Percentiles rank a stretch among this genome's conserved stretches.
phyloP scores from a whole-genome alignment of 23 red algal genomes.

The Cyanidium caldarium region DNA sequence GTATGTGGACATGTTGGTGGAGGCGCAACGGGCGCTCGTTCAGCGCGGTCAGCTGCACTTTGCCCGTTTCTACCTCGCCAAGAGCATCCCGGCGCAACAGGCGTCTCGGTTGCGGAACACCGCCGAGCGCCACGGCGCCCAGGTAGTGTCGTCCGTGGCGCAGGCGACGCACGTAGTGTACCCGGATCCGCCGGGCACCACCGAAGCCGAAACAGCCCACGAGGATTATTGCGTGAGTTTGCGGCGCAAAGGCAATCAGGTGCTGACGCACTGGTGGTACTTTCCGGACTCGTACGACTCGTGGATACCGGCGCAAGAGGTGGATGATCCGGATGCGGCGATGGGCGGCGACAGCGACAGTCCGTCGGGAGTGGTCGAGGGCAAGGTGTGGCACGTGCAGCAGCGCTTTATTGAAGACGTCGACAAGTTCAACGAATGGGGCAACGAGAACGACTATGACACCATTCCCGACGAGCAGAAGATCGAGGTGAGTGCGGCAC shows the following conservation, averaged over 20 bases:
- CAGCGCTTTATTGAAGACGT: conserved; percentile 57
- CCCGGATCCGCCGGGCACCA: conserved; percentile 51
- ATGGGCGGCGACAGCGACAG: conserved; percentile 10
- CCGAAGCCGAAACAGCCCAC: conserved; percentile 24
- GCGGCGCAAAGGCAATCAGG: conserved; percentile 11
- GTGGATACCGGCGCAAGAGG: conserved; percentile 75
- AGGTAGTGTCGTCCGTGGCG: conserved; percentile 27
- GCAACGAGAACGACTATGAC: conserved; percentile 93
- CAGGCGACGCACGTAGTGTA: conserved; percentile 70
- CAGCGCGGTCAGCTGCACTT: conserved; percentile 23
- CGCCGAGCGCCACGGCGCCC: conserved; percentile 43
- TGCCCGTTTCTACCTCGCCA: conserved; percentile 40
- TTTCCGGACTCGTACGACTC: conserved; percentile 95
- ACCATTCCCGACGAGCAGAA: conserved; percentile 16
- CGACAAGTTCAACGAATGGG: conserved; percentile 80
- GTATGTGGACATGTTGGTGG: conserved; percentile 30
- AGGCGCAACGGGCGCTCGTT: conserved; percentile 30
- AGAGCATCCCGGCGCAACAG: conserved; percentile 7
- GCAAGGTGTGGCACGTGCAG: conserved; percentile 62
- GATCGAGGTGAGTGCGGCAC: background rate
- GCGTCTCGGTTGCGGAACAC: conserved; percentile 16
- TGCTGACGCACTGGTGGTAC: conserved; percentile 97
- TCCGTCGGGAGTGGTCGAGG: background rate
- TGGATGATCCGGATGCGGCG: conserved; percentile 26
- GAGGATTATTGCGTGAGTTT: conserved; percentile 75